Evolutionary conservation across 2,329 filamentous ascomycete genomes (phyloP).

Genomic region (Westerdykella sp.): DNA sequence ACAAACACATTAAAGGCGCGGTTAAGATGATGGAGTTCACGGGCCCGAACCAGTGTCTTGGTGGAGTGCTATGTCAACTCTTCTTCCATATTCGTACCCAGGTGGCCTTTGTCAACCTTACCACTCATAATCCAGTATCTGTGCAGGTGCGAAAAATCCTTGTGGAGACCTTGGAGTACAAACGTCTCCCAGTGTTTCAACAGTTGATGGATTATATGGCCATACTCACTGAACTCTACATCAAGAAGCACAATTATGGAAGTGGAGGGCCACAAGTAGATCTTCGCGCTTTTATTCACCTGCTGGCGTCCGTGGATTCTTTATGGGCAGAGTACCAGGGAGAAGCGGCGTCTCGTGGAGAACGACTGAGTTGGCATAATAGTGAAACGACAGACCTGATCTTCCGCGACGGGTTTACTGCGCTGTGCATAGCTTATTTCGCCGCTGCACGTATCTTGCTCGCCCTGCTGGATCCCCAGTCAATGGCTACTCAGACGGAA

Average conservation of each 20-base stretch:
- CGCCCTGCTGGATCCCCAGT: constrained; percentile 7
- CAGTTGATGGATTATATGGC: constrained; percentile 18
- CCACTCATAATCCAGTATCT: constrained; percentile 2
- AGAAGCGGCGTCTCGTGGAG: constrained; percentile 1
- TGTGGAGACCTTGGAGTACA: constrained; percentile 16
- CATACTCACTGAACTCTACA: constrained; percentile 13
- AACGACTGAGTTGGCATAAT: constrained; percentile 1
- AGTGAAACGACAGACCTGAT: constrained; percentile 1
- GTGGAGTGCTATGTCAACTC: constrained; percentile 25
- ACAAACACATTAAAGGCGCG: constrained; percentile 26
- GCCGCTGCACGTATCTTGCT: constrained; percentile 16
- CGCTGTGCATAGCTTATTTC: constrained; percentile 21
- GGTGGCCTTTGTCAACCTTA: constrained; percentile 9
- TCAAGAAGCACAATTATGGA: constrained; percentile 2
- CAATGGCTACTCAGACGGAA: constrained; percentile 5
- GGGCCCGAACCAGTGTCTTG: constrained; percentile 19
- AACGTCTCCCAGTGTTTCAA: constrained; percentile 20
- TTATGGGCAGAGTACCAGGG: constrained; percentile 10
- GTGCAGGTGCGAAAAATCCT: constrained; percentile 12
- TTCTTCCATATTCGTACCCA: constrained; percentile 28
- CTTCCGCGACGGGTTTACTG: constrained; percentile 21
- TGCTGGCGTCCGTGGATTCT: too few relatives aligned
- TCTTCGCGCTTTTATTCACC: too few relatives aligned
- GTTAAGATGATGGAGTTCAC: constrained; percentile 23
- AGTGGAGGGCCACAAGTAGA: constrained; percentile 4